phyloP scores from a whole-genome alignment of 257 asterid species.

The Gentiana macrophylla region DNA sequence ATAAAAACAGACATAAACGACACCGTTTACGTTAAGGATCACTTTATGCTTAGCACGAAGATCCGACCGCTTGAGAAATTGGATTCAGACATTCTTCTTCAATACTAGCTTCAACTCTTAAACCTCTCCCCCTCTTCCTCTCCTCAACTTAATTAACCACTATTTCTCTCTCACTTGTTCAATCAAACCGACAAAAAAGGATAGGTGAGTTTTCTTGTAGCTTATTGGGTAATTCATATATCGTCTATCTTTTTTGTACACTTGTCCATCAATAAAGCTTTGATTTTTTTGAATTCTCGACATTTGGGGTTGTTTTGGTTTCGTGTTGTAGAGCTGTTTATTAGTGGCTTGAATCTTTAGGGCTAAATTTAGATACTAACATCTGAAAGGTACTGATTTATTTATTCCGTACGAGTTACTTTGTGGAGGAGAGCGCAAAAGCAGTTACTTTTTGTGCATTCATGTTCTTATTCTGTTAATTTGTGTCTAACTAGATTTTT shows the following conservation, averaged over 20 bases:
- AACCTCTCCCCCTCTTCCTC: neutral
- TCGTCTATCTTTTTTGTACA: neutral
- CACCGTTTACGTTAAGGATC: no score
- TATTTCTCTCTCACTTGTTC: neutral
- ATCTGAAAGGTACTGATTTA: no score
- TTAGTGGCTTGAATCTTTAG: neutral
- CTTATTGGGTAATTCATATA: neutral
- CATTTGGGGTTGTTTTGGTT: conserved; percentile 9
- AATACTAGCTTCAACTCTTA: neutral
- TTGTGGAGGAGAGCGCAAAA: neutral
- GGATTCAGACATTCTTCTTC: neutral
- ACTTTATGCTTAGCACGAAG: no score
- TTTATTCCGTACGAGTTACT: neutral
- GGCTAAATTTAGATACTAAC: no score
- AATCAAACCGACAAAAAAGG: neutral
- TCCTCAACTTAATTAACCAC: neutral
- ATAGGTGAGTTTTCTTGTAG: neutral
- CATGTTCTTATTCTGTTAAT: neutral
- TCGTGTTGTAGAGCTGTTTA: conserved; percentile 8
- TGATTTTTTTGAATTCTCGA: neutral
- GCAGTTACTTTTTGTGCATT: neutral
- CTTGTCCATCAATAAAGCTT: no score
- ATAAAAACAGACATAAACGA: no score
- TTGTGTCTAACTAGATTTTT: neutral
- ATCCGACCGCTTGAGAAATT: conserved; percentile 1